phyloP scores from a whole-genome alignment of 495 filamentous ascomycete species.

The Pyrenula massariospora region DNA sequence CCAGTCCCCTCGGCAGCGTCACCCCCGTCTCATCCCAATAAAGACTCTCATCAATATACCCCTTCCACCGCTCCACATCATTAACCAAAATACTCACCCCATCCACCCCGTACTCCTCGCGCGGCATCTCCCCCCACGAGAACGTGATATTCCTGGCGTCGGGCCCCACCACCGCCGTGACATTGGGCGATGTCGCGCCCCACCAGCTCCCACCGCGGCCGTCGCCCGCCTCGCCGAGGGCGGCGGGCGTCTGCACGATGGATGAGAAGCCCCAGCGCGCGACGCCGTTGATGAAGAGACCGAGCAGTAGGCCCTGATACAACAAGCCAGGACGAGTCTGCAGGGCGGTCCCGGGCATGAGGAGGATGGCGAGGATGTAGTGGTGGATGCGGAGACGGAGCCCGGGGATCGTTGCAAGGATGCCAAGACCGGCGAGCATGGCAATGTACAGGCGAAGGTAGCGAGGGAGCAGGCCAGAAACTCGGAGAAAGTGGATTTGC shows the following conservation, averaged over 20 bases:
- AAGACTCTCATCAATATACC: conserved; percentile 36
- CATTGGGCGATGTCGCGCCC: conserved; percentile 53
- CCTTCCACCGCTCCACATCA: conserved; percentile 77
- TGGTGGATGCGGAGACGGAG: conserved; percentile 89
- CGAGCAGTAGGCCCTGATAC: conserved; percentile 80
- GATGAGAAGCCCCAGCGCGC: conserved; percentile 90
- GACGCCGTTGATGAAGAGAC: conserved; percentile 84
- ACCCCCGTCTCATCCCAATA: conserved; percentile 3
- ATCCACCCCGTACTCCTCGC: conserved; percentile 57
- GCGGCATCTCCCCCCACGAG: conserved; percentile 34
- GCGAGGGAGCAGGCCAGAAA: conserved; percentile 54
- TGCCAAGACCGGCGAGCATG: conserved; percentile 40
- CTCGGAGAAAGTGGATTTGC: conserved; percentile 65
- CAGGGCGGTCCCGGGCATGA: conserved; percentile 74
- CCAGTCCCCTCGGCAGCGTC: conserved; percentile 12
- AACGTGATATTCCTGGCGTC: conserved; percentile 39
- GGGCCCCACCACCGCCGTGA: conserved; percentile 1
- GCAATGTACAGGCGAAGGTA: conserved; percentile 67
- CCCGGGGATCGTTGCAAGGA: conserved; percentile 62
- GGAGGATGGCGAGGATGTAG: conserved; percentile 76
- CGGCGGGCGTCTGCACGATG: conserved; percentile 71
- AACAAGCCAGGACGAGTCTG: conserved; percentile 69
- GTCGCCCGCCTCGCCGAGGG: conserved; percentile 36
- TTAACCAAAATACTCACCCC: conserved; percentile 86
- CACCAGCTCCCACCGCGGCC: conserved; percentile 53